Evolutionary conservation across 2,329 filamentous ascomycete species (phyloP).

Genomic region (Aschersonia sp.): DNA sequence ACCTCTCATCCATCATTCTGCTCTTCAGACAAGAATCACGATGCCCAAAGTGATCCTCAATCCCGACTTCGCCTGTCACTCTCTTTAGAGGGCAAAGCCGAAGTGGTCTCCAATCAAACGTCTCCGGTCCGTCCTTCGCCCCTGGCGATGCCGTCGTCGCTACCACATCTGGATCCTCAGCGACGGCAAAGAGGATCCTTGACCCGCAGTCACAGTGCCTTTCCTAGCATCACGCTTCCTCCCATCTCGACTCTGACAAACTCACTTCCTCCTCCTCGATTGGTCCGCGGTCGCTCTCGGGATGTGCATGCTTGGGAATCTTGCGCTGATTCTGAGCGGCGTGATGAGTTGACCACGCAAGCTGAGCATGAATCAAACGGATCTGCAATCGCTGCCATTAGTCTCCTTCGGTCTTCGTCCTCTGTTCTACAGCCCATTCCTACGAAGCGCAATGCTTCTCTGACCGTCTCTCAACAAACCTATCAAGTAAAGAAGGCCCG

Average conservation of each 20-base stretch:
- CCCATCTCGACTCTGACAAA: slow-evolving; percentile 38
- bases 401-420: slow-evolving; percentile 59
- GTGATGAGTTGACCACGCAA: slow-evolving; percentile 66
- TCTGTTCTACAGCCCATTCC: slow-evolving; percentile 37
- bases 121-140: slow-evolving; percentile 29
- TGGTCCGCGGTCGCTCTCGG: slow-evolving; percentile 60
- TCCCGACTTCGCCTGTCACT: slow-evolving; percentile 63
- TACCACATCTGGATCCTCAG: slow-evolving; percentile 30
- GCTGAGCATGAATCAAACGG: slow-evolving; percentile 69
- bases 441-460: slow-evolving; percentile 48
- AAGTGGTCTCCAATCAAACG: slow-evolving; percentile 60
- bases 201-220: slow-evolving; percentile 58
- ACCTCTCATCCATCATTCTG: slow-evolving; percentile 28
- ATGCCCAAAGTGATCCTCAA: slow-evolving; percentile 18
- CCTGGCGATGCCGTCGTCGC: slow-evolving; percentile 22
- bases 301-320: slow-evolving; percentile 87
- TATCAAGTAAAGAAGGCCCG: slow-evolving; percentile 45
- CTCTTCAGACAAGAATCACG: slow-evolving; percentile 26
- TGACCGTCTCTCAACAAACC: slow-evolving; percentile 15
- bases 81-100: slow-evolving; percentile 82
- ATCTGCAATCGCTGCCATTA: slow-evolving; percentile 70
- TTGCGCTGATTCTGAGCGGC: slow-evolving; percentile 67
- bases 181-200: slow-evolving; percentile 35
- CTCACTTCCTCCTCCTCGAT: slow-evolving; percentile 37
- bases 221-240: slow-evolving; percentile 42